A percentile compares a stretch with the other conserved stretches of the same genome.
phyloP scores from a whole-genome alignment of 306 rosid genomes.

The Castanea crenata region DNA sequence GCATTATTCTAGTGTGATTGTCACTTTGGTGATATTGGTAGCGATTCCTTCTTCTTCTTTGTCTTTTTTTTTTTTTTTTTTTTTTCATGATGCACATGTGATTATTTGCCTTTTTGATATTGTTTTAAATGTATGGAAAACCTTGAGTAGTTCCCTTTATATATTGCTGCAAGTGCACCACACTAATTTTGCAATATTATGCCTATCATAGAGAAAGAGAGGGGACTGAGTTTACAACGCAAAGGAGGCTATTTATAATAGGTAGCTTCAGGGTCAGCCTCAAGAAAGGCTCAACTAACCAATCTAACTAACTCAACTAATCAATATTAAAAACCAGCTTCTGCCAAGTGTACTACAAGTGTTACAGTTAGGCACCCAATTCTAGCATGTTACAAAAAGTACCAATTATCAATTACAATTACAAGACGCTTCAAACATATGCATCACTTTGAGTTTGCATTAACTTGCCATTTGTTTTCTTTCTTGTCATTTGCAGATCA shows the following conservation, averaged over 20 bases:
- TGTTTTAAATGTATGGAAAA: neutral
- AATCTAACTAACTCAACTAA: too few relatives aligned
- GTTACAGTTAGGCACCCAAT: too few relatives aligned
- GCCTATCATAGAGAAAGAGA: neutral
- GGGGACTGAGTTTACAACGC: neutral
- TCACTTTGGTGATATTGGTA: neutral
- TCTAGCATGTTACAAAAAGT: too few relatives aligned
- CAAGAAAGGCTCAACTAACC: too few relatives aligned
- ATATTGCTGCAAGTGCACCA: neutral
- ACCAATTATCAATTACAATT: too few relatives aligned
- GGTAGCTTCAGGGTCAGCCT: too few relatives aligned
- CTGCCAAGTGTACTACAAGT: too few relatives aligned
- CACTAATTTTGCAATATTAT: neutral
- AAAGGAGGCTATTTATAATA: too few relatives aligned
- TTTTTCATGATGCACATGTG: neutral
- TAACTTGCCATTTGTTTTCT: constrained; percentile 7
- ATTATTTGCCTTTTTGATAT: neutral
- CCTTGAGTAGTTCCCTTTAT: neutral
- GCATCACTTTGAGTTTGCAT: neutral
- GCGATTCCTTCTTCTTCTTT: neutral
- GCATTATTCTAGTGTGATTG: too few relatives aligned
- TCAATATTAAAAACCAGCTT: too few relatives aligned
- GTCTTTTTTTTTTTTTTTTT: too few relatives aligned
- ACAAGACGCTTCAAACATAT: too few relatives aligned
- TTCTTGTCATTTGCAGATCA: constrained; percentile 47